Conservation (phyloP, 768 basidiomycete genomes). For the Hypholoma sublateritium region DNA sequence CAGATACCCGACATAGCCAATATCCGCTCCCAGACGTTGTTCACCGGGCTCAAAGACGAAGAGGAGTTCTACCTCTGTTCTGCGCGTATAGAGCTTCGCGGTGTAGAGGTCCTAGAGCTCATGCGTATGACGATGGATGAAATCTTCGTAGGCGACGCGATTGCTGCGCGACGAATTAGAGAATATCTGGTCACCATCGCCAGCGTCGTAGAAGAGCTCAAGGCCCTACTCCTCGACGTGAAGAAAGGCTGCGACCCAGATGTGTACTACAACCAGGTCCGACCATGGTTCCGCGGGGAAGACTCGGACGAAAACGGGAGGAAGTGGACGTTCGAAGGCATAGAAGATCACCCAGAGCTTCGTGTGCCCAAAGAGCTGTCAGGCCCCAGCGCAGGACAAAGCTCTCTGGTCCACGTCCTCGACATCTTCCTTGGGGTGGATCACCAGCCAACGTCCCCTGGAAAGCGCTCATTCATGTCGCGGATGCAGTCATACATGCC, state of each 20-base stretch:
- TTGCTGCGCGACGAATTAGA: slow-evolving; percentile 65
- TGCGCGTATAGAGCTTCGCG: slow-evolving; percentile 85
- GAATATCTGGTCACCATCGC: slow-evolving; percentile 67
- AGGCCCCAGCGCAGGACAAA: slow-evolving; percentile 86
- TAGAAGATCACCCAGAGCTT: slow-evolving; percentile 40
- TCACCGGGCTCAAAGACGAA: slow-evolving; percentile 83
- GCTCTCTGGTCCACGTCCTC: slow-evolving; percentile 72
- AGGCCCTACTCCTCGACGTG: slow-evolving; percentile 64
- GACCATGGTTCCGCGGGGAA: slow-evolving; percentile 85
- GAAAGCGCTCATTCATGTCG: slow-evolving; percentile 52
- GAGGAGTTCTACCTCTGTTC: slow-evolving; percentile 91
- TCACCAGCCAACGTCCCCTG: slow-evolving; percentile 36
- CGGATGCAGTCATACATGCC: slow-evolving; percentile 89
- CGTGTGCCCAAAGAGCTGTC: slow-evolving; percentile 57
- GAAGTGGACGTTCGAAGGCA: slow-evolving; percentile 48
- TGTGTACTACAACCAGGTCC: slow-evolving; percentile 69
- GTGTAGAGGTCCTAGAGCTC: slow-evolving; percentile 79
- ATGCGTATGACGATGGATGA: slow-evolving; percentile 93
- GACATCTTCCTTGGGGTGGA: slow-evolving; percentile 77
- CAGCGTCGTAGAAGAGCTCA: slow-evolving; percentile 65
- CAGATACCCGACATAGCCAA: slow-evolving; percentile 38
- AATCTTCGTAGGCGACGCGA: slow-evolving; percentile 74
- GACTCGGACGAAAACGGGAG: slow-evolving; percentile 51
- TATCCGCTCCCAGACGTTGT: slow-evolving; percentile 66
- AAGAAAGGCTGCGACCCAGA: slow-evolving; percentile 74